Base-by-base conservation (phyloP, 148 eudicot genomes). In the Silene latifolia region DNA sequence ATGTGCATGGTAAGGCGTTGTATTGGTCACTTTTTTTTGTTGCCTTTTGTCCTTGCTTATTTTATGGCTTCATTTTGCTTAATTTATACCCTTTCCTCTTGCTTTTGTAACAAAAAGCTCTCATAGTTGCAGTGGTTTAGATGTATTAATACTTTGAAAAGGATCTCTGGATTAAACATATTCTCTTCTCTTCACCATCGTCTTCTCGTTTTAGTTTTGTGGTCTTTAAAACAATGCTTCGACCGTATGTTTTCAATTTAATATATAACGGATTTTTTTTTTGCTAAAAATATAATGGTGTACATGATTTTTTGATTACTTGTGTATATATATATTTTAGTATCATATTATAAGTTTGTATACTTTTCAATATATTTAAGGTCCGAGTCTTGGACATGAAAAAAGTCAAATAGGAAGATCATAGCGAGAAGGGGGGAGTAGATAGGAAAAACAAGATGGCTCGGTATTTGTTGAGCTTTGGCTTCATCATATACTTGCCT, bases 1-100 rank as follows among this genome's bases (percentile, higher is more conserved):
- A 69, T 82, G 81, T 81, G 84, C 97, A 75, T 94, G 98, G 98
- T 94, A 86, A 77, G 87, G 32, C 69, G n/a, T 71, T 66, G 39
- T 51, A 24, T 11, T 62, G 25, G 3, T 20, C 4, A 25, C 24
- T 4, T 60, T 75, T 62, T 3, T 19, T 72, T 20, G 44, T 2
- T 51, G 32, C 20, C n/a, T 12, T 15, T 18, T 27, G 19, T 70
- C 54, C 18, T 25, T 39, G 14, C 72, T 75, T 69, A 1, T 19
- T 65, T 29, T 66, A 0, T 51, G 32, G 20, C n/a, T 11, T 18
- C 32, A 17, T 70, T 23, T 62, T 51, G 21, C 21, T 53, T 21
- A 35, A 19, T 62, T 0, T 47, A 1, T 51, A 15, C 1, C 39
- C 51, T 62, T 24, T 3, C 66, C 23, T 53, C 13, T 9, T 21